Conservation (phyloP, 305 asterid species). For the Solanum aculeatissimum region DNA sequence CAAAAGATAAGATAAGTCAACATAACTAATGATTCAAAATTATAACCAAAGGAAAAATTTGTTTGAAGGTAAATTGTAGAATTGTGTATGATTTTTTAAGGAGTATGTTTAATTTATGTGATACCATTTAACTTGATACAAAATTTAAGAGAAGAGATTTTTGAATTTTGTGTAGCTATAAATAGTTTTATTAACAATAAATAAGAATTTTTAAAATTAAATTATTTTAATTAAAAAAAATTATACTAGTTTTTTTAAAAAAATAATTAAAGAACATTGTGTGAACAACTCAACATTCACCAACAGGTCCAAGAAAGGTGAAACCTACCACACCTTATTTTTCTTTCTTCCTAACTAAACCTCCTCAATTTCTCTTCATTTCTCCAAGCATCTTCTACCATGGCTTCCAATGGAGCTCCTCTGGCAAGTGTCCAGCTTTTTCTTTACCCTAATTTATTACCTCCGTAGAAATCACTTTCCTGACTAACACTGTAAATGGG, state of each 20-base stretch:
- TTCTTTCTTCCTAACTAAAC: background rate
- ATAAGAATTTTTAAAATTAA: background rate
- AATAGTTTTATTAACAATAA: background rate
- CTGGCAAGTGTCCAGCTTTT: conserved; percentile 24
- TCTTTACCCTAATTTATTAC: background rate
- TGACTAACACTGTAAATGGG: background rate
- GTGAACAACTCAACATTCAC: background rate
- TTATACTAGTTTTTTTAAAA: too few species aligned
- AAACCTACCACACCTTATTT: background rate
- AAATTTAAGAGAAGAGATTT: background rate
- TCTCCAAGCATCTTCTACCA: conserved; percentile 1
- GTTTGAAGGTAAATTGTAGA: too few species aligned
- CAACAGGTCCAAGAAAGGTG: background rate
- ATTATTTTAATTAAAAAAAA: background rate
- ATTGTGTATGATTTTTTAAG: too few species aligned
- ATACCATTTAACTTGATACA: background rate
- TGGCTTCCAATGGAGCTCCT: conserved; percentile 77
- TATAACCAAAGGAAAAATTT: too few species aligned
- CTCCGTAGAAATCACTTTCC: background rate
- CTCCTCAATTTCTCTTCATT: background rate
- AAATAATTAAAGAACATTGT: too few species aligned
- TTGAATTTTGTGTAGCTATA: background rate
- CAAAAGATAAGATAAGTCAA: background rate
- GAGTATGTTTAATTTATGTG: background rate
- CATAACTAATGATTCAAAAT: too few species aligned